Evolutionary conservation across 164 flowering plant species (phyloP).

Genomic region (Macadamia tetraphylla): DNA sequence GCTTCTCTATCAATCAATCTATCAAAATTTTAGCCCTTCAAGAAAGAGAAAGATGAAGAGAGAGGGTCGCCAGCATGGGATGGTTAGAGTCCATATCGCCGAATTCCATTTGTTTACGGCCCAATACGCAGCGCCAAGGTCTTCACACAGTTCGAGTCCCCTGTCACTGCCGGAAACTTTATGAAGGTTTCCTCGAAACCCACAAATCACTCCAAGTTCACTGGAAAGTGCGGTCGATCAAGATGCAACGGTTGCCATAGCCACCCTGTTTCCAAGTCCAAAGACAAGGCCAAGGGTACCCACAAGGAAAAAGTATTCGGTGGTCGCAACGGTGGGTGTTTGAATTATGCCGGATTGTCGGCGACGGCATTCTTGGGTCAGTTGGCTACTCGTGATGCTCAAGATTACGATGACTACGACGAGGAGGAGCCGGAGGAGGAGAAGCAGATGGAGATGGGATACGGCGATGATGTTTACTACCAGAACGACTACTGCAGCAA

Average conservation of each 20-base stretch:
- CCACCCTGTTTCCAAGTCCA: slow-evolving; percentile 48
- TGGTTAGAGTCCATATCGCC: slow-evolving; percentile 41
- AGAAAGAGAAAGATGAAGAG: slow-evolving; percentile 47
- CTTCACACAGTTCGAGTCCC: slow-evolving; percentile 17
- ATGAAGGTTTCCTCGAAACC: slow-evolving; percentile 59
- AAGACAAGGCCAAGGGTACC: slow-evolving; percentile 52
- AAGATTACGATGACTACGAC: background rate
- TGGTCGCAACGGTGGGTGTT: slow-evolving; percentile 10
- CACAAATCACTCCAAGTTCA: slow-evolving; percentile 80
- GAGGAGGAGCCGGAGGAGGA: background rate
- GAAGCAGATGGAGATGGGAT: background rate
- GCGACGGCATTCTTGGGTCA: slow-evolving; percentile 32
- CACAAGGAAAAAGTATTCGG: slow-evolving; percentile 34
- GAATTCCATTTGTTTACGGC: slow-evolving; percentile 24
- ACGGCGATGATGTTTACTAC: no score
- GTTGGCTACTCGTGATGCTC: slow-evolving; percentile 13
- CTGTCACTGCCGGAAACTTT: slow-evolving; percentile 57
- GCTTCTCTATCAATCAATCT: background rate
- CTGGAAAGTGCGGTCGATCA: slow-evolving; percentile 48
- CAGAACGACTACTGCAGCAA: no score
- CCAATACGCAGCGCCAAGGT: slow-evolving; percentile 12
- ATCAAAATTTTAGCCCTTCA: background rate
- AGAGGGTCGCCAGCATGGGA: slow-evolving; percentile 72
- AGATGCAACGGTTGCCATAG: slow-evolving; percentile 42
- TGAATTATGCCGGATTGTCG: slow-evolving; percentile 31